Evolutionary conservation across 306 rosid species (phyloP), one percentile per base, ranked within the genome.

Genomic region (Hippophae rhamnoides): DNA sequence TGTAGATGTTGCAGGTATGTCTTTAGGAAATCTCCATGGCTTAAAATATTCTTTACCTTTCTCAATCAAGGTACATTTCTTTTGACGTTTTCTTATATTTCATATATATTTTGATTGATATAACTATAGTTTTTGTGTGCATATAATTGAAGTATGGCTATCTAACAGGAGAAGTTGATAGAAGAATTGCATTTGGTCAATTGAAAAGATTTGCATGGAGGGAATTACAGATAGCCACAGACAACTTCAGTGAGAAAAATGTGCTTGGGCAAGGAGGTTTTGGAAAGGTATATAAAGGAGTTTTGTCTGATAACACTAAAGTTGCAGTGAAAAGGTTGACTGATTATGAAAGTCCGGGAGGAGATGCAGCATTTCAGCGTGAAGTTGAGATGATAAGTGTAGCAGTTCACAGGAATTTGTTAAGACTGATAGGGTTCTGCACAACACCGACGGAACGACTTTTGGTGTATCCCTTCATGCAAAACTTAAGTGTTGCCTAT

Each of bases 371-470:
- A 69, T 93, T 93, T 77, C 95, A 82, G 76, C 89, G 97, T 42
- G 99, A 93, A 81, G 99, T 93, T 64, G 99, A 93, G 85, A 93
- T 88, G 99, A 93, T 93, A 61, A 93, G 99, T 57, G 95, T 93
- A 61, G 99, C 99, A 64, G 97, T 89, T 58, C 99, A 93, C 62
- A 76, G 81, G 68, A 93, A 93, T 67, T 78, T 93, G 56, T 74
- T 93, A 79, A 83, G 94, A 57, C 72, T 93, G 52, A 88, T 93
- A 60, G 99, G 99, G 47, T 84, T 86, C 62, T 93, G 99, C 66
- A 88, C 99, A 52, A 93, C 99, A 53, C 89, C 87, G 44, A 93
- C 89, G 1, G 99, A 93, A 58, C 99, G 97, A 52, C 90, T 93
- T 40, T 63, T 93, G 66, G 97, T 93, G 60, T 93, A 93, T 72